Evolutionary conservation across 164 flowering plant species (phyloP).

Genomic region (Pachysandra terminalis): DNA sequence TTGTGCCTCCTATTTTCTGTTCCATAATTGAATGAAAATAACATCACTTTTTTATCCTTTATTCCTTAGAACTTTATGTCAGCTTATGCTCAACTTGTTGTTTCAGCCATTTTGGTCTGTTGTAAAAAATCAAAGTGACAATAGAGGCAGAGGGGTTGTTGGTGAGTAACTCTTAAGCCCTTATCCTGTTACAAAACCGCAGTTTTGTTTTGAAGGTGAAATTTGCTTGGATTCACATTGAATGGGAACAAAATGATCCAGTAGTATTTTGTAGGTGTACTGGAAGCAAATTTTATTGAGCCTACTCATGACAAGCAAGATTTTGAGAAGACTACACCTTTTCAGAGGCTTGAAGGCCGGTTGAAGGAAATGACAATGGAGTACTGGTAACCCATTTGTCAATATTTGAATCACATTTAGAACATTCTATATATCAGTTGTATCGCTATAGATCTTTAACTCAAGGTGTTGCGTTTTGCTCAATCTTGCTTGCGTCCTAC

Average conservation of each 20-base stretch:
- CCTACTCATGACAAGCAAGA: constrained; percentile 97
- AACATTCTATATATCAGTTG: background rate
- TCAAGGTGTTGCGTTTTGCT: background rate
- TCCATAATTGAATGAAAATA: too few relatives aligned
- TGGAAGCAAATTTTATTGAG: constrained; percentile 88
- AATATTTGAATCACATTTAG: background rate
- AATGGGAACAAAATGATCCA: constrained; percentile 4
- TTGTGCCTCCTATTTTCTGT: background rate
- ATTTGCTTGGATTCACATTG: background rate
- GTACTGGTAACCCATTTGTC: constrained; percentile 61
- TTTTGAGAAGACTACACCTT: constrained; percentile 81
- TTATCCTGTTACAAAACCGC: background rate
- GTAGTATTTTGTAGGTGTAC: constrained; percentile 48
- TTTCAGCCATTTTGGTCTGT: constrained; percentile 92
- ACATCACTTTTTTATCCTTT: too few relatives aligned
- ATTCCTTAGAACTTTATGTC: too few relatives aligned
- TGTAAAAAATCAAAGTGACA: constrained; percentile 30
- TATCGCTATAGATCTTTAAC: background rate
- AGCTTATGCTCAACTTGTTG: too few relatives aligned
- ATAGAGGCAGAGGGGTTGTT: constrained; percentile 83
- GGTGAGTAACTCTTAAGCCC: constrained; percentile 47
- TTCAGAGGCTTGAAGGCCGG: constrained; percentile 86
- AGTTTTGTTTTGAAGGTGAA: too few relatives aligned
- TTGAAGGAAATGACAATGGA: constrained; percentile 87
- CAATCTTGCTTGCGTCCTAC: background rate